Evolutionary conservation across 1,284 basidiomycete genomes (phyloP), one percentile per base, ranked within the genome.

Genomic region (Anthracocystis walkeri): DNA sequence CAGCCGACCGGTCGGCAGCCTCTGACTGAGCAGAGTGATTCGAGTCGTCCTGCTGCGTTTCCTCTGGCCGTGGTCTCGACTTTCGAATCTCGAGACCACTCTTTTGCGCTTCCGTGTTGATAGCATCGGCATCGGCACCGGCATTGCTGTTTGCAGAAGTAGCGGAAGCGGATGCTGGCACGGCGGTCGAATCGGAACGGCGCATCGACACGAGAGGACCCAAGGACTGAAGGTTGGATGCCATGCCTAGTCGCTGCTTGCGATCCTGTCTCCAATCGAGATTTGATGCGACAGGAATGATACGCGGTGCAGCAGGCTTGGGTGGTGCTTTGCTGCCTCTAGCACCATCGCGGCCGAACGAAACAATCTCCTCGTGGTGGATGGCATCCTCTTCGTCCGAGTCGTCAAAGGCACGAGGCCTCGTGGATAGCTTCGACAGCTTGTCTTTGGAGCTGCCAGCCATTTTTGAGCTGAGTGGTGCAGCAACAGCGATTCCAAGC

Each of bases 251-350:
- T 3, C 81, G 69, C 35, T 69, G 57, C 50, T 78, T 82, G 20
- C 81, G 60, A 23, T 82, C 82, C 27, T 82, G 70, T 14, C 78
- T 64, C 82, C 82, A 83, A 55, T 83, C 77, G 16, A 63, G 51
- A 27, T 74, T 67, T 40, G 76, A 58, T 14, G 58, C 20, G 21
- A 80, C 57, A 12, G 78, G 78, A 12, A 80, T 80, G n/a, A 78
- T 57, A 3, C 71, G 74, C 0, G 65, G 58, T 2, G 56, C 35
- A 20, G 54, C 16, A 11, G 62, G 51, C 8, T 21, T 23, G 0
- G 65, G 71, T 2, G 62, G 49, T 11, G 38, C 18, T 41, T 20
- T 33, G 20, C 62, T 59, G 14, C 57, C 46, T 23, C 58, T 51
- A 10, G 71, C 71, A 7, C 65, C 65, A 53, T 69, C 42, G 16